Evolutionary conservation across 2,329 filamentous ascomycete genomes (phyloP).

Genomic region (Stachybotrys chartarum): DNA sequence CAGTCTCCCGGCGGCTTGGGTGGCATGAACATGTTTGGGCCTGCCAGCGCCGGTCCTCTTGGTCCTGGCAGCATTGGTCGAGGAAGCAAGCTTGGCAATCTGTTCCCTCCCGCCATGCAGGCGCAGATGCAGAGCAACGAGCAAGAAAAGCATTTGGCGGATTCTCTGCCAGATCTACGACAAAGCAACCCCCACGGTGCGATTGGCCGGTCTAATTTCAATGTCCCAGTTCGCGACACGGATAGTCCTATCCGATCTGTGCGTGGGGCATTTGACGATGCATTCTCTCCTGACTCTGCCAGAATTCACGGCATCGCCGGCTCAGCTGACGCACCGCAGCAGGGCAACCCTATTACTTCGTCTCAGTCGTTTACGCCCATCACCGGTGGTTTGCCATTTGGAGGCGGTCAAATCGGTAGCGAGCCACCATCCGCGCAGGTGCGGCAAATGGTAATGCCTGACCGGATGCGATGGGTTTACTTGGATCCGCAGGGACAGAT

Average conservation of each 20-base stretch:
- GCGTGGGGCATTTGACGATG: constrained; percentile 49
- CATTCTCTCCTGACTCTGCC: constrained; percentile 32
- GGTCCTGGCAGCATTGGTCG: constrained; percentile 63
- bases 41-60: constrained; percentile 45
- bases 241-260: constrained; percentile 52
- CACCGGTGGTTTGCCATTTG: constrained; percentile 25
- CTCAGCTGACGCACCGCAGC: constrained; percentile 27
- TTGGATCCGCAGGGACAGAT: constrained; percentile 87
- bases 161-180: constrained; percentile 52
- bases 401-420: constrained; percentile 24
- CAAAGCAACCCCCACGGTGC: constrained; percentile 57
- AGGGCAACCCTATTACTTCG: constrained; percentile 21
- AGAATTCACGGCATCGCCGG: constrained; percentile 28
- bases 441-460: constrained; percentile 97
- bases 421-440: constrained; percentile 60
- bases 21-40: constrained; percentile 64
- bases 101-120: constrained; percentile 87
- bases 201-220: constrained; percentile 57
- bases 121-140: constrained; percentile 77
- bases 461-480: constrained; percentile 98
- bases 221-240: constrained; percentile 44
- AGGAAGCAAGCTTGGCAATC: constrained; percentile 73
- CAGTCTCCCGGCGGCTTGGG: constrained; percentile 66
- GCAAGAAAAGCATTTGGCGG: constrained; percentile 52
- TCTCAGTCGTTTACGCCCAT: constrained; percentile 29